phyloP scores from a whole-genome alignment of 2,329 filamentous ascomycete genomes.

The Pseudogymnoascus sp. region DNA sequence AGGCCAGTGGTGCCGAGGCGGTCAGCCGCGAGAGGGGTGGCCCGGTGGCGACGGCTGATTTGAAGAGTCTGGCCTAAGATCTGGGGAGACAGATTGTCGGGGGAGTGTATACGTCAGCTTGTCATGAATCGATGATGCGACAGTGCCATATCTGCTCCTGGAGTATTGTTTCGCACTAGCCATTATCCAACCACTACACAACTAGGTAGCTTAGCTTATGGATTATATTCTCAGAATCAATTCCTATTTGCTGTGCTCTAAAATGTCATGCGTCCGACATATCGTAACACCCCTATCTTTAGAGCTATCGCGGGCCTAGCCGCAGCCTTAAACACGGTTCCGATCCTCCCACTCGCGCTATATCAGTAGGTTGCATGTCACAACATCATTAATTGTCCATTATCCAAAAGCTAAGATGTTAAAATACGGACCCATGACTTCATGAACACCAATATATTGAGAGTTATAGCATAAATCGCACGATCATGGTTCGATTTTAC shows the following conservation, averaged over 20 bases:
- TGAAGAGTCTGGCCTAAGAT: not conserved
- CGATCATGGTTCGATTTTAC: not conserved
- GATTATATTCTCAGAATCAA: not conserved
- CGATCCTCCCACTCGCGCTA: not conserved
- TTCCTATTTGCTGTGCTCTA: not conserved
- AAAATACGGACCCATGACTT: not conserved
- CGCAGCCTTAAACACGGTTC: not conserved
- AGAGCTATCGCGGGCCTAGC: not conserved
- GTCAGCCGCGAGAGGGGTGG: conserved; percentile 47
- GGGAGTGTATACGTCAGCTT: not conserved
- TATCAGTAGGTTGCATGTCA: not conserved
- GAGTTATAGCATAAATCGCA: not conserved
- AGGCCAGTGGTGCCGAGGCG: conserved; percentile 71
- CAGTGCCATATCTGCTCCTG: not conserved
- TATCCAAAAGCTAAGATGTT: not conserved
- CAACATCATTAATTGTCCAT: not conserved
- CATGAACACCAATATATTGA: not conserved
- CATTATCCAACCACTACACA: not conserved
- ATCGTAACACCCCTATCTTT: not conserved
- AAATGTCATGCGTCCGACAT: not conserved
- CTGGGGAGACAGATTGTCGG: not conserved
- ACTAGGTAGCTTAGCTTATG: not conserved
- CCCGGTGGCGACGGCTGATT: conserved; percentile 43
- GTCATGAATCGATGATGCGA: not conserved
- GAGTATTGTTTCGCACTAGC: not conserved